A percentile compares a stretch with the other conserved stretches of the same genome.
phyloP scores from a whole-genome alignment of 495 filamentous ascomycete genomes.

The Podospora bellae-mahoneyi region DNA sequence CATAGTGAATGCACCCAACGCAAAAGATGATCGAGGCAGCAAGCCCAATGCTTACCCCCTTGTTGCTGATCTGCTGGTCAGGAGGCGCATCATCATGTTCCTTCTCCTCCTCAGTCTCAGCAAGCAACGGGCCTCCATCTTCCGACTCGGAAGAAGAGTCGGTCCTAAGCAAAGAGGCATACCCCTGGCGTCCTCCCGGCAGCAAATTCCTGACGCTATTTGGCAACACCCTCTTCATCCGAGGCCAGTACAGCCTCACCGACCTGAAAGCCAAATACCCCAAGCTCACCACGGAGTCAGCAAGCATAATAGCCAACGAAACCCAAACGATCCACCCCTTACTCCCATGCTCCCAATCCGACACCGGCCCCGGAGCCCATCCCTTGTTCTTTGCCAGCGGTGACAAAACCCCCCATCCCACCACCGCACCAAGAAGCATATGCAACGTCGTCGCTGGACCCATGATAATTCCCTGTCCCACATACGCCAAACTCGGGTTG shows the following conservation, averaged over 20 bases:
- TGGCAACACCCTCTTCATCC: background rate
- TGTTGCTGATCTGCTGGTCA: constrained; percentile 73
- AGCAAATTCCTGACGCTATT: constrained; percentile 3
- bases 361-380: constrained; percentile 85
- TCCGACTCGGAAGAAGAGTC: constrained; percentile 43
- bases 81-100: constrained; percentile 68
- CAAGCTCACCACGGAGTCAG: constrained; percentile 84
- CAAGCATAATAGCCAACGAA: constrained; percentile 92
- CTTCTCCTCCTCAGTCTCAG: constrained; percentile 18
- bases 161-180: constrained; percentile 25
- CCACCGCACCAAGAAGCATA: constrained; percentile 86
- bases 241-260: constrained; percentile 15
- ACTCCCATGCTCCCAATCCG: constrained; percentile 84
- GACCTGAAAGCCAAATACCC: constrained; percentile 67
- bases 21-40: constrained; percentile 74
- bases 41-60: constrained; percentile 69
- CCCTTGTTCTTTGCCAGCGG: constrained; percentile 79
- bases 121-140: constrained; percentile 5
- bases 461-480: constrained; percentile 85
- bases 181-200: constrained; percentile 9
- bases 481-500: constrained; percentile 91
- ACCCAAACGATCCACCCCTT: constrained; percentile 99
- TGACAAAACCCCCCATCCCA: constrained; percentile 90
- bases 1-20: constrained; percentile 70
- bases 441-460: constrained; percentile 91